A percentile compares a stretch with the other conserved stretches of the same genome.
Conservation (phyloP, 495 filamentous ascomycete genomes). For the Bathelium albidoporum region DNA sequence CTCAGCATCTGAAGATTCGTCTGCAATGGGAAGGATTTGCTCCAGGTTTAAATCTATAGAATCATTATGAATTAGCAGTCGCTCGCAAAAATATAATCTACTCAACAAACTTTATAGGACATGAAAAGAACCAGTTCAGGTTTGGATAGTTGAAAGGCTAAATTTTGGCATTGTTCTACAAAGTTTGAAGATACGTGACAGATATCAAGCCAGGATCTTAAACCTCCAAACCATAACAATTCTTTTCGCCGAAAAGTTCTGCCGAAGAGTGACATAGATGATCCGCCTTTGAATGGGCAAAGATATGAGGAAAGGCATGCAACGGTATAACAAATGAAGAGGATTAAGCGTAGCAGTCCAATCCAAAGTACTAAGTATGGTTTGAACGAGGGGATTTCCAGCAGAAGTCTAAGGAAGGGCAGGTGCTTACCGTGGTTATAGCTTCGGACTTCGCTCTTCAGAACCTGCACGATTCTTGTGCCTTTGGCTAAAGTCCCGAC, state of each 20-base stretch:
- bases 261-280: not conserved
- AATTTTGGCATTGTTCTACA: conserved; percentile 5
- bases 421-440: conserved; percentile 68
- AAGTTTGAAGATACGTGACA: not conserved
- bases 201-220: not conserved
- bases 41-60: conserved; percentile 65
- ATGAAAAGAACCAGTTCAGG: not conserved
- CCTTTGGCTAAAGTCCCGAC: conserved; percentile 64
- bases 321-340: not conserved
- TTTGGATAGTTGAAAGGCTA: not conserved
- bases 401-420: not conserved
- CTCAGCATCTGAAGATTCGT: conserved; percentile 70
- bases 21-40: conserved; percentile 82
- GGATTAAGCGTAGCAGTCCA: not conserved
- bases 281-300: not conserved
- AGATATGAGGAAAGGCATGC: not conserved
- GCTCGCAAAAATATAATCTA: not conserved
- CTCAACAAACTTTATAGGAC: not conserved
- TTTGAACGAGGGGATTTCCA: not conserved
- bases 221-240: not conserved
- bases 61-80: not conserved
- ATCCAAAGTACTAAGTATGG: not conserved
- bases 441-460: conserved; percentile 70
- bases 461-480: conserved; percentile 71
- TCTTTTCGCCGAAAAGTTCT: not conserved